A percentile compares a stretch with the other conserved stretches of the same genome.
Conservation (phyloP, 495 filamentous ascomycete species). For the Penicillium pancosmium region DNA sequence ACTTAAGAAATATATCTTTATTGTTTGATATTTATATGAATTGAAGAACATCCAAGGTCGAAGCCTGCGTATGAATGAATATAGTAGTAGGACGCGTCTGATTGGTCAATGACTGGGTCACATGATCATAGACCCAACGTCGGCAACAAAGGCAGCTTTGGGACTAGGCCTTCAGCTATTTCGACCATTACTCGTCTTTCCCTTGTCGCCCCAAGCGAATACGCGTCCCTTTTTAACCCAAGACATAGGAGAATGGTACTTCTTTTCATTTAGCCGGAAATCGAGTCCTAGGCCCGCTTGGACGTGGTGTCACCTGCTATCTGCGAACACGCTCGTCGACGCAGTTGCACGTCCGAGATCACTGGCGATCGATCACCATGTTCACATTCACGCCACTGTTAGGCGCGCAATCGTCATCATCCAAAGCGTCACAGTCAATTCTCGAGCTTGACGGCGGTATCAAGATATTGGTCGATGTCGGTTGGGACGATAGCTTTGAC, state of each 20-base stretch:
- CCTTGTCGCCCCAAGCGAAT: neutral
- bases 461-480: slow-evolving; percentile 91
- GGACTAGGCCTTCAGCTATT: neutral
- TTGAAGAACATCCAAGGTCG: too few species aligned
- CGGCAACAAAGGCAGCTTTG: slow-evolving; percentile 2
- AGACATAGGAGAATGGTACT: neutral
- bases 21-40: too few species aligned
- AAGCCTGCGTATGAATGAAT: neutral
- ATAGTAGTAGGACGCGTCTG: neutral
- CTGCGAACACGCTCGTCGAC: slow-evolving; percentile 15
- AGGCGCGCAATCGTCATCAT: slow-evolving; percentile 80
- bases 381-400: slow-evolving; percentile 93
- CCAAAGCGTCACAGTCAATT: slow-evolving; percentile 87
- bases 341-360: slow-evolving; percentile 5
- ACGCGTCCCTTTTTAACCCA: neutral
- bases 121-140: slow-evolving; percentile 6
- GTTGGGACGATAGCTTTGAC: slow-evolving; percentile 93
- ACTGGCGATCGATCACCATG: slow-evolving; percentile 56
- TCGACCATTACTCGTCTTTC: neutral
- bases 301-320: slow-evolving; percentile 7
- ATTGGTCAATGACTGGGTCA: slow-evolving; percentile 1
- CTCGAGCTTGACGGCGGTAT: slow-evolving; percentile 95
- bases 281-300: slow-evolving; percentile 6
- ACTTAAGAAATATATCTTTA: too few species aligned
- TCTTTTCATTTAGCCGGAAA: neutral